Percentiles rank a stretch among this genome's conserved stretches.
Conservation (phyloP, 2,329 filamentous ascomycete genomes). For the Colletotrichum sp. region DNA sequence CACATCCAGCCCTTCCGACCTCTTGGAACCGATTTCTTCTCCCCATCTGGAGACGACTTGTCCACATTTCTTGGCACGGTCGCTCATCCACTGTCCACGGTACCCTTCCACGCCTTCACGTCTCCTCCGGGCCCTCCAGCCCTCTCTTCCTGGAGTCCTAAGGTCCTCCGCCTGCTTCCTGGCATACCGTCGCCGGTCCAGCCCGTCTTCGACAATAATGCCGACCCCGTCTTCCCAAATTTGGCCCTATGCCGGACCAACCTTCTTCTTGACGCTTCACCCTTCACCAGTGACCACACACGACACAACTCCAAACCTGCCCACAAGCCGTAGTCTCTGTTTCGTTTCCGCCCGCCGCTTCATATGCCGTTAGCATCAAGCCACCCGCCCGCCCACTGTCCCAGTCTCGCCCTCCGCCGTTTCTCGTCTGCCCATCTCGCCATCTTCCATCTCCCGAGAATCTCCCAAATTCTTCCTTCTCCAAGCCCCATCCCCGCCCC, state of each 20-base stretch:
- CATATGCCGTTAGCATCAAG: not conserved
- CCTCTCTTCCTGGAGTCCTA: not conserved
- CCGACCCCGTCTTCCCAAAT: not conserved
- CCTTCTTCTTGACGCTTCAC: not conserved
- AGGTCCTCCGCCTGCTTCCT: not conserved
- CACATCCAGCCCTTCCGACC: constrained; percentile 1
- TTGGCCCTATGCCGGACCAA: not conserved
- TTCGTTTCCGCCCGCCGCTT: constrained; percentile 12
- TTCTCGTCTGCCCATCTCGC: not conserved
- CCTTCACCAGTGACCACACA: not conserved
- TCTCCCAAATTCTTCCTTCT: not conserved
- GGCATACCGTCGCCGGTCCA: not conserved
- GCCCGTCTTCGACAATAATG: constrained; percentile 4
- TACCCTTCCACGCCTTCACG: not conserved
- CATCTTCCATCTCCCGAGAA: not conserved
- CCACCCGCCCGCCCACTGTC: not conserved
- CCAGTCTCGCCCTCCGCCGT: not conserved
- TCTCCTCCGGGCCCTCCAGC: not conserved
- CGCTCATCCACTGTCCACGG: not conserved
- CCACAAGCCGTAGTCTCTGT: constrained; percentile 10
- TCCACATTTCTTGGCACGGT: constrained; percentile 1
- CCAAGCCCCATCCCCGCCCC: constrained; percentile 1
- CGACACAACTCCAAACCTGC: not conserved
- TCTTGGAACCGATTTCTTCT: constrained; percentile 1
- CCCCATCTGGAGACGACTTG: not conserved